Evolutionary conservation across 768 basidiomycete genomes (phyloP).

Genomic region (Leccinum variicolor): DNA sequence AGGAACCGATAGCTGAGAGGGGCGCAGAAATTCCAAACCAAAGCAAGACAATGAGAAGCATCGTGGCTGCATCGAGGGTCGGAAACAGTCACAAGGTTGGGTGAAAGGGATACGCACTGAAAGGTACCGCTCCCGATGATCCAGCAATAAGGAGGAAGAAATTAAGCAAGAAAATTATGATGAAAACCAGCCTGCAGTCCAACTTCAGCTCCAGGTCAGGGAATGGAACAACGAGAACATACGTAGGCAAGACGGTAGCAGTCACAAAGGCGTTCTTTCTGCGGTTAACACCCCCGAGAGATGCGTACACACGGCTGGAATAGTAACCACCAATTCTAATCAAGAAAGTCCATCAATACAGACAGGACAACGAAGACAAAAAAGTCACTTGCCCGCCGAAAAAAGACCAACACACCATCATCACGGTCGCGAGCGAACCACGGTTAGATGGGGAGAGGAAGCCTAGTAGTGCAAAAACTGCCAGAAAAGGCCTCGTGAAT

Average conservation of each 20-base stretch:
- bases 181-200: conserved; percentile 66
- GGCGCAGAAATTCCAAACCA: conserved; percentile 97
- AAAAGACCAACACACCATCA: conserved; percentile 79
- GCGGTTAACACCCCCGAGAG: conserved; percentile 68
- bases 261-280: conserved; percentile 84
- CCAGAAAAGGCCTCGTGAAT: conserved; percentile 2
- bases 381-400: conserved; percentile 67
- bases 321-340: conserved; percentile 83
- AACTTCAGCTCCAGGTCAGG: conserved; percentile 3
- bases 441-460: conserved; percentile 96
- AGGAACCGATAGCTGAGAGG: conserved; percentile 83
- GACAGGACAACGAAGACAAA: neutral
- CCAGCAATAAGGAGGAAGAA: conserved; percentile 80
- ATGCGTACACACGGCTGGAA: conserved; percentile 77
- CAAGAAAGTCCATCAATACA: neutral
- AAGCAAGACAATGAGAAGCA: conserved; percentile 76
- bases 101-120: conserved; percentile 51
- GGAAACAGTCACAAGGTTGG: neutral
- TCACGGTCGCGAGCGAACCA: conserved; percentile 79
- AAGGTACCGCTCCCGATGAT: conserved; percentile 95
- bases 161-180: conserved; percentile 85
- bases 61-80: conserved; percentile 52
- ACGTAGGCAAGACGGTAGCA: conserved; percentile 87
- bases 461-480: conserved; percentile 88
- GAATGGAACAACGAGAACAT: conserved; percentile 24